Conservation (phyloP, 768 basidiomycete genomes). For the Scleroderma citrinum region DNA sequence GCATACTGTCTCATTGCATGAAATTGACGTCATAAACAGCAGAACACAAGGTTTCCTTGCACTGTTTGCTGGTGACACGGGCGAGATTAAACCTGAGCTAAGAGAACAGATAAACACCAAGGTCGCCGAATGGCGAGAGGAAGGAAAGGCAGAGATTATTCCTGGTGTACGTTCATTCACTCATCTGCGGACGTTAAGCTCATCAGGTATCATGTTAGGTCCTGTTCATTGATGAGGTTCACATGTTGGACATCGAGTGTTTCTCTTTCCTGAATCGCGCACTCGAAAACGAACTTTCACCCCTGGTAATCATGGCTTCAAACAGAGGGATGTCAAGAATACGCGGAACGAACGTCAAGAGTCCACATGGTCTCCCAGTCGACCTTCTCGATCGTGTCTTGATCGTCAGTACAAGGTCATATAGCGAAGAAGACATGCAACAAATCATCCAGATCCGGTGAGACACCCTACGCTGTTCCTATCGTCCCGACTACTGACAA, state of each 20-base stretch:
- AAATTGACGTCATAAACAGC: conserved; percentile 99
- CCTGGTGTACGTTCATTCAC: conserved; percentile 65
- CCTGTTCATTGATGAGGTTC: conserved; percentile 98
- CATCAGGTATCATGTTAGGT: conserved; percentile 45
- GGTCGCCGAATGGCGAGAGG: conserved; percentile 96
- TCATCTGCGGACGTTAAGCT: background rate
- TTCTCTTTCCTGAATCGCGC: conserved; percentile 98
- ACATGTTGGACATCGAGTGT: conserved; percentile 99
- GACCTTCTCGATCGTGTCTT: conserved; percentile 93
- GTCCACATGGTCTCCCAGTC: conserved; percentile 91
- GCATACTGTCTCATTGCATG: conserved; percentile 95
- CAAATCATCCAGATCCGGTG: conserved; percentile 93
- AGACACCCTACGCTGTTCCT: no score
- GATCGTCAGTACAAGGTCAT: conserved; percentile 91
- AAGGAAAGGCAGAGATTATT: conserved; percentile 96
- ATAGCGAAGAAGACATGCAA: conserved; percentile 74
- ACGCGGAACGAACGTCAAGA: conserved; percentile 90
- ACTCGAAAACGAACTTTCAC: conserved; percentile 87
- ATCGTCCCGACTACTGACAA: no score
- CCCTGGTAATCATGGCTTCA: conserved; percentile 96
- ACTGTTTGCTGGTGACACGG: conserved; percentile 91
- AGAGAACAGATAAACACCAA: conserved; percentile 96
- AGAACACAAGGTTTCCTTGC: conserved; percentile 98
- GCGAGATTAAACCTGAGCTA: conserved; percentile 96
- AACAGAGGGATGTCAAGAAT: conserved; percentile 95